A percentile compares a stretch with the other conserved stretches of the same genome.
These are phyloP conservation scores for Gaeumannomyces tritici DNA, from an alignment of 2,329 filamentous ascomycete genomes.

Conservation along the genomic window DNA sequence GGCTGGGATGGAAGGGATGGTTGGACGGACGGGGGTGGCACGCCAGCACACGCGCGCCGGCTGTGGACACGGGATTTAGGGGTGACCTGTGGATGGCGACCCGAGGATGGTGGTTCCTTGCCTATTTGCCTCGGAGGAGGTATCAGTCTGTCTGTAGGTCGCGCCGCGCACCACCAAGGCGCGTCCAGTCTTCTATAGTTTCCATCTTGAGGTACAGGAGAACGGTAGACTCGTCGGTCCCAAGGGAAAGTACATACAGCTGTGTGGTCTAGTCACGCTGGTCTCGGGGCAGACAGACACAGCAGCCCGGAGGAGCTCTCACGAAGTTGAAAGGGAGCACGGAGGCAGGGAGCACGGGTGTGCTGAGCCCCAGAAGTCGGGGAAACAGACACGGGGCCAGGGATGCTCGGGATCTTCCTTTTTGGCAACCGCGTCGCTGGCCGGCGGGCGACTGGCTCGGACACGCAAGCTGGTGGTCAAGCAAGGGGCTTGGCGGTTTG, in stretches of 20 bases:
- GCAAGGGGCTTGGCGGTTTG: neutral
- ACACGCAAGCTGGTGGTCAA: neutral
- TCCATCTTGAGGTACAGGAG: neutral
- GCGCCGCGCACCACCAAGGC: neutral
- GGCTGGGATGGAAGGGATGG: neutral
- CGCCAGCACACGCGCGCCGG: neutral
- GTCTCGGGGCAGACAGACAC: neutral
- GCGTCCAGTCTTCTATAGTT: neutral
- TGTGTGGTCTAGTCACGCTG: neutral
- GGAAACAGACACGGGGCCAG: neutral
- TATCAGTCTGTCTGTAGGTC: neutral
- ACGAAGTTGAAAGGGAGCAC: neutral
- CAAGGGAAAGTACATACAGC: neutral
- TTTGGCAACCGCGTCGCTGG: neutral
- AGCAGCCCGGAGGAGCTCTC: neutral
- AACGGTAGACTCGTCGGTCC: neutral
- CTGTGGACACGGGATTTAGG: neutral
- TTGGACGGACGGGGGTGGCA: neutral
- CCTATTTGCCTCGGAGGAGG: neutral
- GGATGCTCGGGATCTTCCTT: conserved; percentile 1
- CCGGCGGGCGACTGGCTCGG: neutral
- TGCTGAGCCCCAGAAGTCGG: neutral
- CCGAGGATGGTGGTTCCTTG: neutral
- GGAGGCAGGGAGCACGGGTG: neutral
- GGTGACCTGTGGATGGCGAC: neutral